Conservation (phyloP, 2,329 filamentous ascomycete species). For the Sarocladiaceae sp. region DNA sequence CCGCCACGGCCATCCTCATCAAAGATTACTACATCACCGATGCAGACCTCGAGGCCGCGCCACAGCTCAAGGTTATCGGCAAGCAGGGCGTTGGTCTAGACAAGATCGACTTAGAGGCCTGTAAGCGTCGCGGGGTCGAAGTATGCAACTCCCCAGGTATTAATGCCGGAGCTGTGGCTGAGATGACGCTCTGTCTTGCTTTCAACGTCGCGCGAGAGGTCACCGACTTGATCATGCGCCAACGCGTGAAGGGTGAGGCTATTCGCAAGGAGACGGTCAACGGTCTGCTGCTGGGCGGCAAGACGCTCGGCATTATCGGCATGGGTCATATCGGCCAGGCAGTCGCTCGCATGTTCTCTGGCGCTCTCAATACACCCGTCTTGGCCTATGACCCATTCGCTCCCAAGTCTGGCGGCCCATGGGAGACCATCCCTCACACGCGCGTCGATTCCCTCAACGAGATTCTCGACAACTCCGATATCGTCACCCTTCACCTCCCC, state of each 20-base stretch:
- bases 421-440: conserved; percentile 18
- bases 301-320: conserved; percentile 29
- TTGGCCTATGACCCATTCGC: conserved; percentile 29
- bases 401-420: conserved; percentile 16
- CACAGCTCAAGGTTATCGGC: conserved; percentile 19
- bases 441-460: conserved; percentile 22
- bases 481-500: conserved; percentile 28
- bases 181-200: conserved; percentile 24
- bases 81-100: conserved; percentile 25
- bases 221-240: conserved; percentile 19
- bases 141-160: conserved; percentile 20
- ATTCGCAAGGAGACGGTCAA: conserved; percentile 19
- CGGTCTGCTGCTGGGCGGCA: conserved; percentile 22
- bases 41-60: conserved; percentile 18
- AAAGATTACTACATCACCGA: conserved; percentile 25
- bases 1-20: conserved; percentile 29
- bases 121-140: conserved; percentile 15
- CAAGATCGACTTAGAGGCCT: conserved; percentile 22
- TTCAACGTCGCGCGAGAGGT: conserved; percentile 23
- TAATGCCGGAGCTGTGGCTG: conserved; percentile 22
- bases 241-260: conserved; percentile 18
- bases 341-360: conserved; percentile 27
- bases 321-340: conserved; percentile 29
- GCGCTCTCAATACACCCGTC: conserved; percentile 22
- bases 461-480: conserved; percentile 23